phyloP scores from a whole-genome alignment of 768 basidiomycete species.

The Polyporus arcularius region DNA sequence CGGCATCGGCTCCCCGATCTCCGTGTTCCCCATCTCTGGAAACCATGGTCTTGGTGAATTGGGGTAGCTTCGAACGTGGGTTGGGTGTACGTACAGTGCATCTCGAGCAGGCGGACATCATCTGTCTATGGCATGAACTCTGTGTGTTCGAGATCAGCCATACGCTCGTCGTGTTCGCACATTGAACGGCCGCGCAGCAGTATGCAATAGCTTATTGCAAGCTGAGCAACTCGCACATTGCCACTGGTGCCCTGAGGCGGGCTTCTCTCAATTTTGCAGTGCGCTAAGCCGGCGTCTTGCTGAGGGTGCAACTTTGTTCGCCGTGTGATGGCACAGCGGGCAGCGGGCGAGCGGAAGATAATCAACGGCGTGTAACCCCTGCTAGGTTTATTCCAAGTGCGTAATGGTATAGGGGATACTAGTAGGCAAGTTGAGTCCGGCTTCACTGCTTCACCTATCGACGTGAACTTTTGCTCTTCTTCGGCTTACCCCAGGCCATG shows the following conservation, averaged over 20 bases:
- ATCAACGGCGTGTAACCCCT: too few relatives aligned
- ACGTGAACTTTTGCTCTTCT: slow-evolving; percentile 13
- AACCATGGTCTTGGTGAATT: background rate
- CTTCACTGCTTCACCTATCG: background rate
- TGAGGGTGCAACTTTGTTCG: background rate
- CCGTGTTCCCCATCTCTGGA: background rate
- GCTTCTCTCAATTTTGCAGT: background rate
- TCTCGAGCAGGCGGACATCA: background rate
- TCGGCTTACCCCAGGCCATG: slow-evolving; percentile 31
- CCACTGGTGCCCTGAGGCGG: slow-evolving; percentile 10
- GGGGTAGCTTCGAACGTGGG: background rate
- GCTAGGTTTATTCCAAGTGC: too few relatives aligned
- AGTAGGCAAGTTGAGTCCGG: background rate
- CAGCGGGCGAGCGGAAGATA: too few relatives aligned
- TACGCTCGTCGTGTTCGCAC: background rate
- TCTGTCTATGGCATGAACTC: background rate
- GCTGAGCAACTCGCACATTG: slow-evolving; percentile 7
- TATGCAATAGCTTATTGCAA: background rate
- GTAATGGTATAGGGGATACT: background rate
- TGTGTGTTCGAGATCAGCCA: background rate
- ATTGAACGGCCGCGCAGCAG: background rate
- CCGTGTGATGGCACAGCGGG: too few relatives aligned
- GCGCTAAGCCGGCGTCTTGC: background rate
- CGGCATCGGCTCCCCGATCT: slow-evolving; percentile 13
- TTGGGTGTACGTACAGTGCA: slow-evolving; percentile 6